These are phyloP conservation scores for Trypanosoma scelopori DNA, from an alignment of 208 protist species.

Conservation along the genomic window DNA sequence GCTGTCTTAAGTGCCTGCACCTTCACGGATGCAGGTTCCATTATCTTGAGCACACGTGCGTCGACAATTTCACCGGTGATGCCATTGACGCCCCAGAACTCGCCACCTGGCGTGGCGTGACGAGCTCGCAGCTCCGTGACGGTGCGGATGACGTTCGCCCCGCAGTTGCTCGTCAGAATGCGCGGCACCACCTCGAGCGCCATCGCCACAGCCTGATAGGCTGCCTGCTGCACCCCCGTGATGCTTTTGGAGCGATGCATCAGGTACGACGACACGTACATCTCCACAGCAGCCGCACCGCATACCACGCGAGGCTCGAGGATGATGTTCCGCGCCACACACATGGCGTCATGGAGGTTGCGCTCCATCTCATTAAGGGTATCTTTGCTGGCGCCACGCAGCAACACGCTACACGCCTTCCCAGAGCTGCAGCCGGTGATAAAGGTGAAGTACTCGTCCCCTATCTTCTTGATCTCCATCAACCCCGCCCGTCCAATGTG, in stretches of 20 bases:
- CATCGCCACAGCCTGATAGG: conserved; percentile 96
- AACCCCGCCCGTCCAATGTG: conserved; percentile 98
- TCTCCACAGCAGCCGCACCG: conserved; percentile 99
- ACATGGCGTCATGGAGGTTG: conserved; percentile 99
- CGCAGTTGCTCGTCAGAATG: conserved; percentile 99
- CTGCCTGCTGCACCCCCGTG: conserved; percentile 95
- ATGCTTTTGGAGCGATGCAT: conserved; percentile 94
- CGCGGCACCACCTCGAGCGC: conserved; percentile 96
- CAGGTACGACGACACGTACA: conserved; percentile 94
- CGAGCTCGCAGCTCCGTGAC: conserved; percentile 98
- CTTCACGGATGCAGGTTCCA: conserved; percentile 99
- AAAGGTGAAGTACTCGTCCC: conserved; percentile 99
- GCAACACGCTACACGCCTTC: conserved; percentile 99
- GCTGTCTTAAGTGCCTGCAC: conserved; percentile 98
- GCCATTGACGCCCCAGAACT: conserved; percentile 98
- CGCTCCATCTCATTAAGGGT: conserved; percentile 99
- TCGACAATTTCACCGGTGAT: conserved; percentile 95
- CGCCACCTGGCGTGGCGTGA: conserved; percentile 84
- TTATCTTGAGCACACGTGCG: conserved; percentile 95
- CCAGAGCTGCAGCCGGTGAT: conserved; percentile 98
- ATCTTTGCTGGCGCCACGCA: conserved; percentile 99
- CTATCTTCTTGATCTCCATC: conserved; percentile 99
- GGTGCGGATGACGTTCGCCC: conserved; percentile 96
- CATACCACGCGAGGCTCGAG: conserved; percentile 97
- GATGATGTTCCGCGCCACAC: conserved; percentile 98